Base-by-base conservation (phyloP, 2,329 filamentous ascomycete genomes). In the Sporothrix sp. region DNA sequence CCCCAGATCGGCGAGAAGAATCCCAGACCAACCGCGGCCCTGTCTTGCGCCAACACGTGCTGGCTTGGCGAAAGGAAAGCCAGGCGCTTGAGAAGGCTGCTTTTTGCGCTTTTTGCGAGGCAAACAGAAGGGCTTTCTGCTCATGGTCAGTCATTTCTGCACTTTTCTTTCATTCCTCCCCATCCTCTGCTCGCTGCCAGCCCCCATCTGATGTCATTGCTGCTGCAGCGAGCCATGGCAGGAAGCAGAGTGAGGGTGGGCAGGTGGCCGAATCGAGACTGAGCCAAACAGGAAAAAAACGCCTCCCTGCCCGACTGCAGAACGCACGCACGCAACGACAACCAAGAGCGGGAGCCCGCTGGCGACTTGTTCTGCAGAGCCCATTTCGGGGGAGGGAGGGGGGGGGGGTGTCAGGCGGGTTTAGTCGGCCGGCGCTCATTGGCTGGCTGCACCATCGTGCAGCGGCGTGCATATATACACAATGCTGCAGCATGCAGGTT, bases 341-440 rank as follows among this genome's bases (percentile, higher is more conserved):
- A 10, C 25, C 43, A 25, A 45, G 9, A 23, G 18, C 20, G 16
- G 11, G 28, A 27, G 18, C 18, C 16, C 38, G 25, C 27, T 38
- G 18, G 9, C 25, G 44, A 16, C 40, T 25, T 47, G 51, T 20
- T 36, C 14, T 50, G 45, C 45, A 35, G 53, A 48, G 20, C 11
- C 28, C 20, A 35, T 35, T 35, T 16, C 21, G 30, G 43, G 42
- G 30, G 23, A 42, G 40, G 32, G 38, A 37, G 18, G 44, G 51
- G 44, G n/a, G 39, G 44, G 52, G 52, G 43, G 58, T 58, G 54
- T 58, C 56, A 58, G 56, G 57, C 56, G 57, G 54, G 42, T 57
- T 56, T 43, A 30, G 51, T 42, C 45, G 50, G 50, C 9, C 11
- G 52, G 27, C 10, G 18, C 27, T 48, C 40, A 59, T 59, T 59